Percentiles rank a stretch among this genome's conserved stretches.
These are phyloP conservation scores for Eimeria falciformis DNA, from an alignment of 169 alveolate species.

Conservation along the genomic window DNA sequence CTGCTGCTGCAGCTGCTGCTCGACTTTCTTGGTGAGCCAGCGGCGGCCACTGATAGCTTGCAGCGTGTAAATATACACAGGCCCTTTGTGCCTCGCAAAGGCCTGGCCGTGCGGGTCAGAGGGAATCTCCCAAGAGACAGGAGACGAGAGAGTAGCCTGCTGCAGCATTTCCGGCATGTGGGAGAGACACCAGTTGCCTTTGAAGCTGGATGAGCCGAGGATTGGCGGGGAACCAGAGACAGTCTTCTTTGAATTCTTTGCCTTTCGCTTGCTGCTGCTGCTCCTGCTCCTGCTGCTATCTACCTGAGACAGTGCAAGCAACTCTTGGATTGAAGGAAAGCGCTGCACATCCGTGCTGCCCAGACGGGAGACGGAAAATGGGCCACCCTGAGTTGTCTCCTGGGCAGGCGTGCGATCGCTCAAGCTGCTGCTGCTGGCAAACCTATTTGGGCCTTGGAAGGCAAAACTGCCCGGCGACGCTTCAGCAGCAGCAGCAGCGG, in stretches of 20 bases:
- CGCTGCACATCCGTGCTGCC: background rate
- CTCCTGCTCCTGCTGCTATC: background rate
- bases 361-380: background rate
- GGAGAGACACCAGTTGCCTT: constrained; percentile 43
- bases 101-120: background rate
- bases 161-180: constrained; percentile 51
- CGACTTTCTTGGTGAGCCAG: constrained; percentile 62
- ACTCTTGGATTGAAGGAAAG: constrained; percentile 14
- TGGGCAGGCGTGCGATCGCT: too few species aligned
- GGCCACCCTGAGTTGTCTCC: too few species aligned
- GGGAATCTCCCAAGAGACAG: constrained; percentile 39
- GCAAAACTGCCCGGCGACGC: too few species aligned
- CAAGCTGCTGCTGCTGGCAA: too few species aligned
- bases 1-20: constrained; percentile 20
- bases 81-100: constrained; percentile 51
- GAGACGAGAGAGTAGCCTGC: constrained; percentile 43
- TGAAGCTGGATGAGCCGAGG: background rate
- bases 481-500: too few species aligned
- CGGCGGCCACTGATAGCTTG: constrained; percentile 78
- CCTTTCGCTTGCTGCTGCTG: background rate
- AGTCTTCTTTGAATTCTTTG: too few species aligned
- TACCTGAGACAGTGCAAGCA: background rate
- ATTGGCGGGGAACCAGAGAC: background rate
- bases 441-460: too few species aligned
- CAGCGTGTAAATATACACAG: constrained; percentile 70